A percentile compares a stretch with the other conserved stretches of the same genome.
phyloP scores from a whole-genome alignment of 2,329 filamentous ascomycete genomes.

The Cadophora luteo-olivacea region DNA sequence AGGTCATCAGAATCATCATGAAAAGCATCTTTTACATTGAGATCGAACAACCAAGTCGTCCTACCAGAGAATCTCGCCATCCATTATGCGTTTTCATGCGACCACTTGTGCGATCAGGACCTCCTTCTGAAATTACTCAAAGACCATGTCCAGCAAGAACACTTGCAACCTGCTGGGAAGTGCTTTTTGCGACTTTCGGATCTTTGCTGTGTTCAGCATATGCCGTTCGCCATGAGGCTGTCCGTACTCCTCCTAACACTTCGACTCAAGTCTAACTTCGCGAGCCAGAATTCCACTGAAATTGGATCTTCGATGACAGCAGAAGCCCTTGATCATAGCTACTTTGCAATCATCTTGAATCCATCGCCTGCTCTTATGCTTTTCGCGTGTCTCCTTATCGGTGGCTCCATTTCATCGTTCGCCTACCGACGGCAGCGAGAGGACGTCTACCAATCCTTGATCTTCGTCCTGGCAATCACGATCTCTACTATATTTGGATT shows the following conservation, averaged over 20 bases:
- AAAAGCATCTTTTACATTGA: slow-evolving; percentile 18
- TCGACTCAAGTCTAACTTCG: slow-evolving; percentile 16
- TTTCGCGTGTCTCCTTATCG: slow-evolving; percentile 45
- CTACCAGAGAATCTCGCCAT: neutral
- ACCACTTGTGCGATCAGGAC: neutral
- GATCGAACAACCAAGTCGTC: slow-evolving; percentile 4
- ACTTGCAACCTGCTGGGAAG: slow-evolving; percentile 37
- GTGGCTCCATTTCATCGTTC: slow-evolving; percentile 48
- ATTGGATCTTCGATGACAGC: slow-evolving; percentile 6
- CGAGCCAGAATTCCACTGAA: slow-evolving; percentile 3
- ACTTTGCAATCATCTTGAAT: slow-evolving; percentile 38
- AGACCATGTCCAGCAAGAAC: slow-evolving; percentile 25
- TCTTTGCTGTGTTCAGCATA: slow-evolving; percentile 39
- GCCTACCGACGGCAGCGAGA: slow-evolving; percentile 44
- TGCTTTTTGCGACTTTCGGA: slow-evolving; percentile 31
- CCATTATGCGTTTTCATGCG: too few species aligned
- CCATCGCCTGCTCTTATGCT: slow-evolving; percentile 47
- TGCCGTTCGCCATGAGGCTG: slow-evolving; percentile 38
- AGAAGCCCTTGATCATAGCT: slow-evolving; percentile 24
- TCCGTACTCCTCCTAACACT: slow-evolving; percentile 21
- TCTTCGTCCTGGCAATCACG: slow-evolving; percentile 42
- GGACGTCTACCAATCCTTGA: slow-evolving; percentile 44
- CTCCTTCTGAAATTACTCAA: neutral
- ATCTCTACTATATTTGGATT: slow-evolving; percentile 40
- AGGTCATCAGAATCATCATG: slow-evolving; percentile 13